Base-by-base conservation (phyloP, 2,329 filamentous ascomycete species). In the Hypoxylon sp. region DNA sequence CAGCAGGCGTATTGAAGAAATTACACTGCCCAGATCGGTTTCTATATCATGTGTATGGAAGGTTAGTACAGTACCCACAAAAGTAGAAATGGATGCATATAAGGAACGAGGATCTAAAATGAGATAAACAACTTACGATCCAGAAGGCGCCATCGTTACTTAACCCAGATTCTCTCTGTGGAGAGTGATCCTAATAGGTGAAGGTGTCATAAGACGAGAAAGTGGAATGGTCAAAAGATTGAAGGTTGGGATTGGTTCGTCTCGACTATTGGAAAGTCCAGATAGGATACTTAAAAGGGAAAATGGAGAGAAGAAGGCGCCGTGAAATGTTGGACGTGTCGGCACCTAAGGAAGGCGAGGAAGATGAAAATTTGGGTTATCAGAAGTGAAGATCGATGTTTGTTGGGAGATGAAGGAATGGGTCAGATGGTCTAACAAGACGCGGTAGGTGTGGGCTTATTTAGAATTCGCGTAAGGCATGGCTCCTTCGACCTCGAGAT, bases 121-220 rank as follows among this genome's bases (percentile, higher is more conserved):
- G 8, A 27, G 32, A 44, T 21, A 8, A 39, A 39, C 35, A 13
- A 50, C 55, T 58, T 37, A 58, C 55, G 15, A 10, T 29, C 24
- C 21, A 39, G 8, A 35, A 15, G 44, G 31, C 11, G 44, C 44
- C 55, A 58, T 58, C 10, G 21, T 39, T 11, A 29, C 7, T 29
- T 50, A 50, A 11, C 15, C 8, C 15, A 8, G 7, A n/a, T 8
- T 39, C 2, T 50, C 21, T 29, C 21, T 11, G 27, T 5, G 19
- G 11, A 29, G 15, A 24, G 8, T 11, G 11, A 7, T 44, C 21
- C 32, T 46, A n/a, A 35, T 24, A 3, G 10, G 13, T 1, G 21
- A 7, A 10, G 29, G n/a, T 15, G 13, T 15, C 24, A 2, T 31
- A 5, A n/a, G 29, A 24, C 13, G 24, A 21, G 15, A 15, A 31